phyloP scores from a whole-genome alignment of 2,329 filamentous ascomycete species.

The Phialocephala sp. region DNA sequence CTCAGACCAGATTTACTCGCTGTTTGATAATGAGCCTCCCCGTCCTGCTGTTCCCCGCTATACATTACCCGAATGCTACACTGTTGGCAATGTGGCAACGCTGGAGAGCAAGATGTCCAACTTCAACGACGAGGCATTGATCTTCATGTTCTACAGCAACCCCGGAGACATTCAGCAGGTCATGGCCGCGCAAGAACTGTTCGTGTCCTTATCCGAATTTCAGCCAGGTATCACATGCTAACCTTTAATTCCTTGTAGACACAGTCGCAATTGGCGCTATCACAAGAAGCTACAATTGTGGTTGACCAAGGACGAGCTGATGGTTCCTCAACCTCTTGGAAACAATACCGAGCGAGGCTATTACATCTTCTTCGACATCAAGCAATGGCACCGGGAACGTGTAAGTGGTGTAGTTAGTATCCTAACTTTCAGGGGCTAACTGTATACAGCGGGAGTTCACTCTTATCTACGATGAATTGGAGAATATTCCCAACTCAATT shows the following conservation, averaged over 20 bases:
- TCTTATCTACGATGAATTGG: conserved; percentile 66
- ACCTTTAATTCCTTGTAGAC: conserved; percentile 47
- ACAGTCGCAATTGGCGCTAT: conserved; percentile 70
- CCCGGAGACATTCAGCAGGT: conserved; percentile 67
- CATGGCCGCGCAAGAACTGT: conserved; percentile 68
- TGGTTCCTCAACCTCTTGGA: conserved; percentile 65
- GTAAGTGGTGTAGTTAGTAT: conserved; percentile 49
- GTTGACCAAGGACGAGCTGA: conserved; percentile 71
- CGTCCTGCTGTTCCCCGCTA: conserved; percentile 63
- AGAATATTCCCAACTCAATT: conserved; percentile 48
- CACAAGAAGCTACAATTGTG: conserved; percentile 70
- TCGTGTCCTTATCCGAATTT: conserved; percentile 40
- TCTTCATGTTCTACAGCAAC: conserved; percentile 74
- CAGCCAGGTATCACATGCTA: neutral
- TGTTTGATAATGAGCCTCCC: conserved; percentile 65
- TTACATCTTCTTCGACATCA: conserved; percentile 70
- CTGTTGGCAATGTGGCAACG: conserved; percentile 68
- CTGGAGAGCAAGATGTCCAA: conserved; percentile 69
- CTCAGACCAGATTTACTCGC: conserved; percentile 64
- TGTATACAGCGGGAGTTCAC: conserved; percentile 61
- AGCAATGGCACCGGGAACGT: conserved; percentile 66
- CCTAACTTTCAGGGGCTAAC: neutral
- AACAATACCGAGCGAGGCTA: conserved; percentile 67
- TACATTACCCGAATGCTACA: conserved; percentile 68
- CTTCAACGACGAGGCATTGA: conserved; percentile 72